Percentiles rank a stretch among this genome's conserved stretches.
These are phyloP conservation scores for Gonium pectorale DNA, from an alignment of 139 green algal genomes.

Conservation along the genomic window DNA sequence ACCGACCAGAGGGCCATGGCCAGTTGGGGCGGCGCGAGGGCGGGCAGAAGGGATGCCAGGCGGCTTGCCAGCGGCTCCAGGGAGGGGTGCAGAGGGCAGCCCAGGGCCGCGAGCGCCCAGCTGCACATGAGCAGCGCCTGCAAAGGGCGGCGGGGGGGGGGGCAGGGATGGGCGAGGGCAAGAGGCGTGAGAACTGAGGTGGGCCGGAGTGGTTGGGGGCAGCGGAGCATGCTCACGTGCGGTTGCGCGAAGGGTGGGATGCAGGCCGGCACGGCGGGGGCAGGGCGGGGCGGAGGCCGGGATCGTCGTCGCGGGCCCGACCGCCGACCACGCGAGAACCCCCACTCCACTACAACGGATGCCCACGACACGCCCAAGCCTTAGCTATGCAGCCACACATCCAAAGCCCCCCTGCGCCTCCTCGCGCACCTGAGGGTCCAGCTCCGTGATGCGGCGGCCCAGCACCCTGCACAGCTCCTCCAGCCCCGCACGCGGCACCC, in stretches of 20 bases:
- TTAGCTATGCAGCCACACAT: no score
- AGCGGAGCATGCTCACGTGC: no score
- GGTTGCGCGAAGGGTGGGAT: no score
- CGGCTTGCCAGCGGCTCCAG: slow-evolving; percentile 1
- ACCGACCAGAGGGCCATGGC: slow-evolving; percentile 24
- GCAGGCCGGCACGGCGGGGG: no score
- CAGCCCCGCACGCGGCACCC: neutral
- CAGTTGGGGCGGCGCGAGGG: slow-evolving; percentile 3
- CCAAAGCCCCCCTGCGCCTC: neutral
- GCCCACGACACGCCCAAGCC: no score
- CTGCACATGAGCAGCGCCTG: slow-evolving; percentile 20
- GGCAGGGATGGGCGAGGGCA: neutral
- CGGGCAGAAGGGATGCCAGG: neutral
- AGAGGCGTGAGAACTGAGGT: no score
- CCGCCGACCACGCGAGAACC: no score
- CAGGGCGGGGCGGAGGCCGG: no score
- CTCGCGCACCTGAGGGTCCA: neutral
- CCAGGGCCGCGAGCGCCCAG: slow-evolving; percentile 13
- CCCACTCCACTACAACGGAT: no score
- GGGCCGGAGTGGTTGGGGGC: no score
- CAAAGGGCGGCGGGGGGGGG: no score
- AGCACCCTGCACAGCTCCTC: slow-evolving; percentile 10
- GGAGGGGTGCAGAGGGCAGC: neutral
- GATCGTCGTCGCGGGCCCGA: no score
- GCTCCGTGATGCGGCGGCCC: neutral